A percentile compares a stretch with the other conserved stretches of the same genome.
Evolutionary conservation across 495 filamentous ascomycete genomes (phyloP).

Genomic region (Penicillium atrosanguineum): DNA sequence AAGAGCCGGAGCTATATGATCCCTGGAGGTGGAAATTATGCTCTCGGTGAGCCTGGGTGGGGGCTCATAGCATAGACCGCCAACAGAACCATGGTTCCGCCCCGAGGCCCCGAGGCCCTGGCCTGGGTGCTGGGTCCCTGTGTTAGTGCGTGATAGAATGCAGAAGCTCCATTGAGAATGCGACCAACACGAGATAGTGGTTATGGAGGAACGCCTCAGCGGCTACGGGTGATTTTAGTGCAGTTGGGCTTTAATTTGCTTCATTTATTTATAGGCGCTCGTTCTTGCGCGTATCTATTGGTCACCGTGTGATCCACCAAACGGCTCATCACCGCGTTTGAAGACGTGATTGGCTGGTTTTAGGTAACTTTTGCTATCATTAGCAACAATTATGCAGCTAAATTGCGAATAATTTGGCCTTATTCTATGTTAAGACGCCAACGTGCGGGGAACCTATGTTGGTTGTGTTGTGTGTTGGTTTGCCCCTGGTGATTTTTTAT

Average conservation of each 20-base stretch:
- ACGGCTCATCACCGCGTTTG: neutral
- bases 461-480: slow-evolving; percentile 9
- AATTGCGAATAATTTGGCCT: slow-evolving; percentile 13
- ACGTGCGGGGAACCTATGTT: slow-evolving; percentile 19
- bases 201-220: slow-evolving; percentile 30
- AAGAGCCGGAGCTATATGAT: slow-evolving; percentile 3
- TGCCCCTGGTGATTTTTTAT: neutral
- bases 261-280: neutral
- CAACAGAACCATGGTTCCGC: neutral
- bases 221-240: slow-evolving; percentile 25
- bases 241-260: neutral
- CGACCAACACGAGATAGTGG: slow-evolving; percentile 4
- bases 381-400: slow-evolving; percentile 22
- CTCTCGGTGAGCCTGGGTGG: neutral
- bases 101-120: slow-evolving; percentile 1
- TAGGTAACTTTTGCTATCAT: slow-evolving; percentile 18
- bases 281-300: neutral
- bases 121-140: slow-evolving; percentile 11
- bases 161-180: slow-evolving; percentile 14
- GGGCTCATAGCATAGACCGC: neutral
- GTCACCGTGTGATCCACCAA: neutral
- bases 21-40: slow-evolving; percentile 13
- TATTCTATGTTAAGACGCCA: slow-evolving; percentile 15
- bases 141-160: slow-evolving; percentile 20
- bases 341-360: slow-evolving; percentile 12